A percentile compares a stretch with the other conserved stretches of the same genome.
phyloP scores from a whole-genome alignment of 495 filamentous ascomycete species.

The Aspergillus baeticus region DNA sequence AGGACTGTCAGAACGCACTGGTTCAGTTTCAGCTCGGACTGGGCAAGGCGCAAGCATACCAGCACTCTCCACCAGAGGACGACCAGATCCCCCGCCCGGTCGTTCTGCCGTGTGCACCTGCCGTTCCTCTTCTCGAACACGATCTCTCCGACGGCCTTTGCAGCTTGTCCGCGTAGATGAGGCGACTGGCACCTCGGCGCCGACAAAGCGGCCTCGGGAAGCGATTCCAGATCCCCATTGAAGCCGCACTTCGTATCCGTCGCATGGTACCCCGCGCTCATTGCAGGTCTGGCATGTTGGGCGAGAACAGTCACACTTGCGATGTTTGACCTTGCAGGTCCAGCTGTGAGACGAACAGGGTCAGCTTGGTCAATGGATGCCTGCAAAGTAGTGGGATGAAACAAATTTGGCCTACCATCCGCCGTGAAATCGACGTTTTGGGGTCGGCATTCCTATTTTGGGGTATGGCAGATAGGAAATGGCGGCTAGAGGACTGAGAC shows the following conservation, averaged over 20 bases:
- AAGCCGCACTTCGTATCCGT: slow-evolving; percentile 38
- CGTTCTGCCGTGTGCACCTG: neutral
- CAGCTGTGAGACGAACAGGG: slow-evolving; percentile 30
- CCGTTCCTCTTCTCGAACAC: slow-evolving; percentile 23
- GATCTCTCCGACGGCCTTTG: slow-evolving; percentile 32
- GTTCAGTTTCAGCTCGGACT: too few species aligned
- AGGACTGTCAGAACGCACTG: neutral
- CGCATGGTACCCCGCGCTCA: slow-evolving; percentile 28
- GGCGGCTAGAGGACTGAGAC: too few species aligned
- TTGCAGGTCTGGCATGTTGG: slow-evolving; percentile 29
- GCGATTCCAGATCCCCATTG: slow-evolving; percentile 38
- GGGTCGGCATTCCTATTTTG: slow-evolving; percentile 33
- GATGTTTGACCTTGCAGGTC: slow-evolving; percentile 38
- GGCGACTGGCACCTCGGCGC: slow-evolving; percentile 33
- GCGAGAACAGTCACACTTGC: slow-evolving; percentile 31
- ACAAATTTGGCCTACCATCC: neutral
- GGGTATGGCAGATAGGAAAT: neutral
- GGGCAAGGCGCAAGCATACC: neutral
- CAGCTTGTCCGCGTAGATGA: slow-evolving; percentile 22
- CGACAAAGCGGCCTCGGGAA: slow-evolving; percentile 34
- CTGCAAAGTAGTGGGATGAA: too few species aligned
- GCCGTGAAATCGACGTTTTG: neutral
- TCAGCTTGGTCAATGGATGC: neutral
- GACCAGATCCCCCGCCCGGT: neutral
- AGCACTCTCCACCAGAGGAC: neutral